Base-by-base conservation (phyloP, 2,329 filamentous ascomycete genomes). In the Sporothrix humicola region DNA sequence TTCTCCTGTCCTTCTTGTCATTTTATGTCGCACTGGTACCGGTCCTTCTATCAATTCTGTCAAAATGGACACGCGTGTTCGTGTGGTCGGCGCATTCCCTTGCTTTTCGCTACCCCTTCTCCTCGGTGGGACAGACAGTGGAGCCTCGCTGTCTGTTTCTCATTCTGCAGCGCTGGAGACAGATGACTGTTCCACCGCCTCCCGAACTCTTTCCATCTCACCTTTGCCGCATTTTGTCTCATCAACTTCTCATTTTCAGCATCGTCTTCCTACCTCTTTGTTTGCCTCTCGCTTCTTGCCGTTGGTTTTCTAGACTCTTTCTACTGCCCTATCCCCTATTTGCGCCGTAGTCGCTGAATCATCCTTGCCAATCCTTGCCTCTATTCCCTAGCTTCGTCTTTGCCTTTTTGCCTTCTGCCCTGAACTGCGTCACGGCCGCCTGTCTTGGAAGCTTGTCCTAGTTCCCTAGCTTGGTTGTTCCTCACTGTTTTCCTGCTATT, bases 301-400 rank as follows among this genome's bases (percentile, higher is more conserved):
- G 61, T 20, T 48, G 42, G 42, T 48, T 48, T 48, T 26, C 42
- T 23, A 20, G 31, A 20, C 42, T 9, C 66, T 56, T 13, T 69
- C 50, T 17, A 12, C 66, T 54, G 31, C 50, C n/a, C 66, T 17
- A 20, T 69, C 48, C 17, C 9, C 7, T 37, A 37, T 54, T 69
- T 26, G n/a, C 42, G 61, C 26, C 26, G 46, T 69, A 31, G 66
- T 56, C 50, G 50, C 66, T 69, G 66, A 69, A 56, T 69, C 50
- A 69, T 56, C 66, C 50, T 69, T 58, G 66, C 31, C 50, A 44
- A 68, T 44, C 31, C 12, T 69, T 69, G 50, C 50, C 50, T 58
- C 48, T 2, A 3, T 69, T 20, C 48, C 50, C 66, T 44, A 44
- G 48, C n/a, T 54, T 69, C 23, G n/a, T 26, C 66, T 5, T 26